These are phyloP conservation scores for Torulaspora indica DNA, from an alignment of 805 yeast genomes.

Conservation along the genomic window DNA sequence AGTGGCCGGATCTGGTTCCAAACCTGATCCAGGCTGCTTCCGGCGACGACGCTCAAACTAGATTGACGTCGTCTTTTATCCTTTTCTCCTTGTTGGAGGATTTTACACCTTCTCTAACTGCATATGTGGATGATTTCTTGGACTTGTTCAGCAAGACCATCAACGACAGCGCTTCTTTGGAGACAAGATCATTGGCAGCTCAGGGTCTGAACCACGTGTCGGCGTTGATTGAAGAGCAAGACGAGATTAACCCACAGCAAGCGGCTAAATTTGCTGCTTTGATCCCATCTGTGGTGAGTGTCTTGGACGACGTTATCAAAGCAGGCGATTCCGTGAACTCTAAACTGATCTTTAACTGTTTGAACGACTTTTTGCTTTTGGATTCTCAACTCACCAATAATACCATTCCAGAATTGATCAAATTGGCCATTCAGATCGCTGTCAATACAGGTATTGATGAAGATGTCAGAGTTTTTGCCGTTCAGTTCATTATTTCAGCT, in stretches of 20 bases:
- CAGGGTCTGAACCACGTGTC: conserved; percentile 69
- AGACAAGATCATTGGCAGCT: conserved; percentile 77
- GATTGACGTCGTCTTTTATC: conserved; percentile 81
- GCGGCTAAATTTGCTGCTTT: conserved; percentile 54
- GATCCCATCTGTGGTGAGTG: conserved; percentile 77
- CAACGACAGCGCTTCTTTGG: conserved; percentile 56
- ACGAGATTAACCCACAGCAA: conserved; percentile 44
- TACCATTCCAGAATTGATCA: conserved; percentile 60
- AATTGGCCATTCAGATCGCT: conserved; percentile 72
- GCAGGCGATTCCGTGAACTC: conserved; percentile 69
- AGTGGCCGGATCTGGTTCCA: conserved; percentile 77
- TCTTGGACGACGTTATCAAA: conserved; percentile 66
- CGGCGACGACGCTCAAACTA: conserved; percentile 48
- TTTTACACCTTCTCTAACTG: conserved; percentile 51
- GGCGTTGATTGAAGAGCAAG: conserved; percentile 58
- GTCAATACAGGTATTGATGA: conserved; percentile 62
- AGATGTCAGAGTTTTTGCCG: conserved; percentile 76
- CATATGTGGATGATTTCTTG: conserved; percentile 63
- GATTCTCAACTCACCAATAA: conserved; percentile 79
- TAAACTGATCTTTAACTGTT: conserved; percentile 72
- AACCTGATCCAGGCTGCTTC: conserved; percentile 64
- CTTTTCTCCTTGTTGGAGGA: conserved; percentile 74
- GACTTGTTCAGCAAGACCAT: conserved; percentile 65
- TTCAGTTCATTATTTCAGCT: conserved; percentile 77
- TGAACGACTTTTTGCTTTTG: conserved; percentile 70